Evolutionary conservation across 169 alveolate species (phyloP).

Genomic region (Plasmodium relictum): DNA sequence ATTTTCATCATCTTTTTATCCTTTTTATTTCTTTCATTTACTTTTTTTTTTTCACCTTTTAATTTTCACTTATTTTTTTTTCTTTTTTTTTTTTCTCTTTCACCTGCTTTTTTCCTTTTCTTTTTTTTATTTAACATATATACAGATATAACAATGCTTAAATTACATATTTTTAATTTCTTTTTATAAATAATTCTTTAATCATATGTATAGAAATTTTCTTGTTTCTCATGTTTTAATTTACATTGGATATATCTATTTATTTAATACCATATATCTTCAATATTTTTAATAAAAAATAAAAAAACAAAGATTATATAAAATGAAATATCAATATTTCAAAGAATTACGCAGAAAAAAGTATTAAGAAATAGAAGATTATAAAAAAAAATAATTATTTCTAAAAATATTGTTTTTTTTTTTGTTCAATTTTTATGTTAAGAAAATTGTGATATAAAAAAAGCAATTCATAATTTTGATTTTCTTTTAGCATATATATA

Average conservation of each 20-base stretch:
- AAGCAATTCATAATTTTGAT: too few species aligned
- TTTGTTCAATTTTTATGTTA: too few species aligned
- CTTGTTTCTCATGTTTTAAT: not conserved
- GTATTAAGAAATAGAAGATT: not conserved
- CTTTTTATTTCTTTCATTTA: slow-evolving; percentile 10
- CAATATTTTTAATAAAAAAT: too few species aligned
- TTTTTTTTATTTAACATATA: slow-evolving; percentile 13
- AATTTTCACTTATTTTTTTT: not conserved
- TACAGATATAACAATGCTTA: slow-evolving; percentile 24
- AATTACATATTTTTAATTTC: slow-evolving; percentile 28
- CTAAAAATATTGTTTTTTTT: not conserved
- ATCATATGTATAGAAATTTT: not conserved
- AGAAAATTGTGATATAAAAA: too few species aligned
- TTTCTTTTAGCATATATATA: too few species aligned
- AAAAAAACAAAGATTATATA: not conserved
- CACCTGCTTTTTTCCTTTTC: slow-evolving; percentile 7
- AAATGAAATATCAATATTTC: not conserved
- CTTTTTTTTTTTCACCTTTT: not conserved
- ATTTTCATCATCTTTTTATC: not conserved
- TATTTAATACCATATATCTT: not conserved
- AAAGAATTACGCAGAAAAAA: not conserved
- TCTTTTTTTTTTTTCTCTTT: not conserved
- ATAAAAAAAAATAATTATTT: not conserved
- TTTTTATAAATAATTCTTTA: slow-evolving; percentile 27
- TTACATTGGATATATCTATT: not conserved